These are phyloP conservation scores for Colletotrichum orbiculare DNA, from an alignment of 2,329 filamentous ascomycete species.

Conservation along the genomic window DNA sequence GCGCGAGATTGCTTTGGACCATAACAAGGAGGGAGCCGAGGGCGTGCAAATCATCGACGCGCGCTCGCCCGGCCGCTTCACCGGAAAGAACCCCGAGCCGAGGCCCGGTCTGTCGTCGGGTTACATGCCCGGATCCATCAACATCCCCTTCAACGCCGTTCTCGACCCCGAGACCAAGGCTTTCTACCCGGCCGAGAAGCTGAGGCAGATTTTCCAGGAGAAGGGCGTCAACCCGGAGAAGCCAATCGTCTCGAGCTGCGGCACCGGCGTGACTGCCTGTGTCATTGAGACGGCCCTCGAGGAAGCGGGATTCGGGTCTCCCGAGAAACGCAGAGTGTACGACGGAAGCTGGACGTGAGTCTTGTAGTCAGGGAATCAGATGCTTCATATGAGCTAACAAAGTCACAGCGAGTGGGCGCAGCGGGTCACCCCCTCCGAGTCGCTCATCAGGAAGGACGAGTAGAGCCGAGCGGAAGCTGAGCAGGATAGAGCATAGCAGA, in stretches of 20 bases:
- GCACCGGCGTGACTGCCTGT: slow-evolving; percentile 93
- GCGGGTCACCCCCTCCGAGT: slow-evolving; percentile 69
- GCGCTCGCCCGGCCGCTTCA: slow-evolving; percentile 81
- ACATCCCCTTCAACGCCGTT: slow-evolving; percentile 81
- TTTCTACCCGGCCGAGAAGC: slow-evolving; percentile 76
- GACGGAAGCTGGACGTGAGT: slow-evolving; percentile 98
- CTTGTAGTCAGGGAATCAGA: neutral
- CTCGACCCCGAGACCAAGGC: slow-evolving; percentile 87
- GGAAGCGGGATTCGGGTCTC: slow-evolving; percentile 78
- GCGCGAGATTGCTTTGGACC: slow-evolving; percentile 78
- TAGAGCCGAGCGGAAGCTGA: slow-evolving; percentile 35
- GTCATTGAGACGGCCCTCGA: slow-evolving; percentile 88
- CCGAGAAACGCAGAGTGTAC: slow-evolving; percentile 80
- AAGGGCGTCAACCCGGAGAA: slow-evolving; percentile 82
- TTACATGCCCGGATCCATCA: slow-evolving; percentile 90
- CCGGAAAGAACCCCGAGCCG: slow-evolving; percentile 86
- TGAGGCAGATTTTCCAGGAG: slow-evolving; percentile 80
- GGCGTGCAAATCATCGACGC: slow-evolving; percentile 92
- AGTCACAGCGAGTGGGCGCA: slow-evolving; percentile 73
- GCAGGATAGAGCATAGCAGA: neutral
- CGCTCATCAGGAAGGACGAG: slow-evolving; percentile 68
- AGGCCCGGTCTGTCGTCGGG: slow-evolving; percentile 87
- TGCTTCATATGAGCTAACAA: slow-evolving; percentile 29
- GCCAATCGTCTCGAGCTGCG: slow-evolving; percentile 89
- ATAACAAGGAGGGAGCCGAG: slow-evolving; percentile 84